Conservation (phyloP, 208 protist genomes). For the Acanthamoeba castellanii region DNA sequence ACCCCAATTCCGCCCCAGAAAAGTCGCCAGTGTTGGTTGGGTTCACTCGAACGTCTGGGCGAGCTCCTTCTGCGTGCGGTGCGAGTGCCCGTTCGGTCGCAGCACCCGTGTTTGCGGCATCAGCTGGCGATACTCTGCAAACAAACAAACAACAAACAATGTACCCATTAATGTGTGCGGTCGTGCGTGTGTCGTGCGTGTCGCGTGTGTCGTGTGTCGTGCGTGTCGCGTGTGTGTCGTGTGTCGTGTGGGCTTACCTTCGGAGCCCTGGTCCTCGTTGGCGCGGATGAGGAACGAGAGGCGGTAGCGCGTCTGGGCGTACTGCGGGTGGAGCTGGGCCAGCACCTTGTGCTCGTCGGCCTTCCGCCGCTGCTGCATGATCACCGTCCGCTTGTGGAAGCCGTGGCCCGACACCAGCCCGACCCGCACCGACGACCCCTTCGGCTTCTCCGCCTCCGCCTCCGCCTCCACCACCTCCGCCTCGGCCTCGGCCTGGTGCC, state of each 20-base stretch:
- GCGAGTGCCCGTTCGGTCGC: background rate
- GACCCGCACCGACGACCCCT: background rate
- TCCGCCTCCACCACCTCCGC: background rate
- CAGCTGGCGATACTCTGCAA: background rate
- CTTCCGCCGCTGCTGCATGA: conserved; percentile 38
- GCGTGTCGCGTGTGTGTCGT: background rate
- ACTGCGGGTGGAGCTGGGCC: conserved; percentile 42
- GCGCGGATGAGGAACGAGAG: conserved; percentile 60
- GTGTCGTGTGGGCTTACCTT: background rate
- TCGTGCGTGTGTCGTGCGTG: background rate
- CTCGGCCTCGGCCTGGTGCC: background rate
- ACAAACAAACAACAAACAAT: background rate
- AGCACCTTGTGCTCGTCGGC: conserved; percentile 56
- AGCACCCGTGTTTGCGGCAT: background rate
- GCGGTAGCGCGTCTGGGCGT: conserved; percentile 24
- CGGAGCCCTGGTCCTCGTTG: conserved; percentile 28
- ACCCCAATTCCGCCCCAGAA: too few relatives aligned
- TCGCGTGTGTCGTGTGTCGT: background rate
- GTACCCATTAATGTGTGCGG: too few relatives aligned
- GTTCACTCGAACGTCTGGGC: background rate
- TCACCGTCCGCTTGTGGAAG: conserved; percentile 27
- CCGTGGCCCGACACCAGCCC: conserved; percentile 2
- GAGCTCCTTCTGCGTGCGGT: background rate
- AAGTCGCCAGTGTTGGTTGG: too few relatives aligned
- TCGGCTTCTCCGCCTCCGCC: background rate